Evolutionary conservation across 176 grass and related monocot species (phyloP).

Genomic region (Oryza meridionalis): DNA sequence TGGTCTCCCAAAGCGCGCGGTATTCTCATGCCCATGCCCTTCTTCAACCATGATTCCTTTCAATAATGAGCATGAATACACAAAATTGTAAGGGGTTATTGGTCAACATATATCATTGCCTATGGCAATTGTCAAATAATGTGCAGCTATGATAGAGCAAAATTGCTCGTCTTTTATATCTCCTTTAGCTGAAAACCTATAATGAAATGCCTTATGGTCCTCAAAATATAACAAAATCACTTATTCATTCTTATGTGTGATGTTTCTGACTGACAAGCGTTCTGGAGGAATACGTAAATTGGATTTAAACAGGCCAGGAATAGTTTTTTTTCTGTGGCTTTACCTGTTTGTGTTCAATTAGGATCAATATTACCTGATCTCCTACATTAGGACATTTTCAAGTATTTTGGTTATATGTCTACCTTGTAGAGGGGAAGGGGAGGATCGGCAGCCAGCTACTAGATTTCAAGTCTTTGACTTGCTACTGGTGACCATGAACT

Average conservation of each 20-base stretch:
- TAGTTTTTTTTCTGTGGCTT: neutral
- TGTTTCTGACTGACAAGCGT: neutral
- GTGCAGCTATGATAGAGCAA: neutral
- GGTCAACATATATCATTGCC: neutral
- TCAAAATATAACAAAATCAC: neutral
- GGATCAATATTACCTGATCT: neutral
- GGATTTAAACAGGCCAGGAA: neutral
- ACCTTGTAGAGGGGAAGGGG: too few species aligned
- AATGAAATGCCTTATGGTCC: neutral
- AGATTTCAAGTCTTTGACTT: too few species aligned
- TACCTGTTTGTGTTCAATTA: constrained; percentile 14
- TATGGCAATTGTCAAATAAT: neutral
- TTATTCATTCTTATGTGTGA: neutral
- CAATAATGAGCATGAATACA: neutral
- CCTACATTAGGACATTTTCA: neutral
- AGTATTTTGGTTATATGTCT: neutral
- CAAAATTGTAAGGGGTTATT: neutral
- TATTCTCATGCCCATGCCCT: constrained; percentile 38
- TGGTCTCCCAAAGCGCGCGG: constrained; percentile 78
- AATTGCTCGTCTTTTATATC: neutral
- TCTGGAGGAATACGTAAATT: neutral
- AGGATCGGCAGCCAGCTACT: too few species aligned
- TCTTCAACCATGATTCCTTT: neutral
- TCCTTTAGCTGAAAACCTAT: neutral
- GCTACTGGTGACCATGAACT: too few species aligned